phyloP scores from a whole-genome alignment of 176 grass and related monocot genomes.

The Oryza meyeriana region DNA sequence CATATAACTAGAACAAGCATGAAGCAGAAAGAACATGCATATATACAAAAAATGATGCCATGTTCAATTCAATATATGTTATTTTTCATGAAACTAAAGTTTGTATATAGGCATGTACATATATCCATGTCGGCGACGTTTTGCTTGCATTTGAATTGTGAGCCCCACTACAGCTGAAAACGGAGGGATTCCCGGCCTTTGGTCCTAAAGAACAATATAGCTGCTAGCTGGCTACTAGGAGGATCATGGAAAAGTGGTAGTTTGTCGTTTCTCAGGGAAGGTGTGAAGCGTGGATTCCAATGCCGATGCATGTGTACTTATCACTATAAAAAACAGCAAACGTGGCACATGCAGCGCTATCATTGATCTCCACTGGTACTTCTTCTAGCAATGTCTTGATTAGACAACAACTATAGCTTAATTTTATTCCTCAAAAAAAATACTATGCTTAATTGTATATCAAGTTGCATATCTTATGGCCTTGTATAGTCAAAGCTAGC shows the following conservation, averaged over 20 bases:
- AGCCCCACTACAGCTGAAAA: not conserved
- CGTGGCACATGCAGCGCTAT: not conserved
- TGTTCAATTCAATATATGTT: no score
- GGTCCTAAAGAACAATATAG: not conserved
- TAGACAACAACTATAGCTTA: not conserved
- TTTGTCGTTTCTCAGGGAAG: conserved; percentile 40
- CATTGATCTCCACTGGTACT: not conserved
- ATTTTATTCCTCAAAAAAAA: no score
- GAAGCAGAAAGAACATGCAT: no score
- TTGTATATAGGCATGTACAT: no score
- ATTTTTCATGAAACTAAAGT: no score
- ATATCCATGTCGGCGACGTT: no score
- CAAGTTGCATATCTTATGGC: not conserved
- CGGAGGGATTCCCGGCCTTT: not conserved
- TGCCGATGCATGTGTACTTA: not conserved
- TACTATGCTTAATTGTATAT: not conserved
- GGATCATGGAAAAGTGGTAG: conserved; percentile 42
- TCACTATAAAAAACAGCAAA: not conserved
- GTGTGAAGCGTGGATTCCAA: not conserved
- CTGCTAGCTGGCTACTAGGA: not conserved
- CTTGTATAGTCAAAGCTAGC: not conserved
- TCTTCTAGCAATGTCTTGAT: not conserved
- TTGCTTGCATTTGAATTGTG: not conserved
- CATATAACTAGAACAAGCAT: no score
- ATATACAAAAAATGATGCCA: no score